Evolutionary conservation across 2,329 filamentous ascomycete species (phyloP).

Genomic region (Neonectria magnoliae): DNA sequence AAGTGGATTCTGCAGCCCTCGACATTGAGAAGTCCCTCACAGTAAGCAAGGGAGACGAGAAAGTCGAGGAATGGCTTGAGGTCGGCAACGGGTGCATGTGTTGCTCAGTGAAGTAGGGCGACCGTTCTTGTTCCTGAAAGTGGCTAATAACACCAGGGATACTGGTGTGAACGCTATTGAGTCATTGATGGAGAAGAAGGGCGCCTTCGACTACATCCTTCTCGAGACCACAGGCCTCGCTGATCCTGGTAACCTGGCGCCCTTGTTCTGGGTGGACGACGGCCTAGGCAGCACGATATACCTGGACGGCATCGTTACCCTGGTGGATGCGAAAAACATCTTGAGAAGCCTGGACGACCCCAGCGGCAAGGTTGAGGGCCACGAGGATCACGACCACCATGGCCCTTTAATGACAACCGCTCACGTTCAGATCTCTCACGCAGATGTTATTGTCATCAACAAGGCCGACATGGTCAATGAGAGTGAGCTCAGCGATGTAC

Average conservation of each 20-base stretch:
- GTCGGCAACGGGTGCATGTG: conserved; percentile 97
- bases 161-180: conserved; percentile 94
- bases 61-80: conserved; percentile 94
- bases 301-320: conserved; percentile 93
- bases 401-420: conserved; percentile 87
- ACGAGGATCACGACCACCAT: conserved; percentile 62
- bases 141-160: conserved; percentile 67
- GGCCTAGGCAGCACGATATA: conserved; percentile 95
- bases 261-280: conserved; percentile 97
- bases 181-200: conserved; percentile 91
- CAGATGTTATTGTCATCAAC: conserved; percentile 94
- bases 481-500: conserved; percentile 75
- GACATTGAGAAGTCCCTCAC: conserved; percentile 98
- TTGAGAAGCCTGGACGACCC: conserved; percentile 82
- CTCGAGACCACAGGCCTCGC: conserved; percentile 96
- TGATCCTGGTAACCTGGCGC: conserved; percentile 94
- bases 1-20: conserved; percentile 65
- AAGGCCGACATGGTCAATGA: conserved; percentile 85
- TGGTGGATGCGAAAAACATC: conserved; percentile 96
- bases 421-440: conserved; percentile 95
- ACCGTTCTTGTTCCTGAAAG: not conserved
- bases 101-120: conserved; percentile 87
- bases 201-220: conserved; percentile 96
- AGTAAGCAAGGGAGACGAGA: conserved; percentile 82
- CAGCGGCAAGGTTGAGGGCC: conserved; percentile 61